Evolutionary conservation across 495 filamentous ascomycete genomes (phyloP).

Genomic region (Cryomyces minteri): DNA sequence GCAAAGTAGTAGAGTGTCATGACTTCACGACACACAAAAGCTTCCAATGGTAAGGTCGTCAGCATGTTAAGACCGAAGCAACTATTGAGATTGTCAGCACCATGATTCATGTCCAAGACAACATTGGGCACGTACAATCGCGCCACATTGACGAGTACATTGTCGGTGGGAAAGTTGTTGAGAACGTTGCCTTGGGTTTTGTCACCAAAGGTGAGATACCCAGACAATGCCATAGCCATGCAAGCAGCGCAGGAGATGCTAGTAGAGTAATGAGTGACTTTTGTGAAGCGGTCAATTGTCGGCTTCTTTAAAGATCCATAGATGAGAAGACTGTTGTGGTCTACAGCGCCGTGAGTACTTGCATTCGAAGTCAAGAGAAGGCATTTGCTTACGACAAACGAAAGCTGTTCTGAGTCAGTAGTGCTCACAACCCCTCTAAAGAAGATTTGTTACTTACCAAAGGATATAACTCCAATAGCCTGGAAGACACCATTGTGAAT

Average conservation of each 20-base stretch:
- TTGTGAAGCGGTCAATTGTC: constrained; percentile 82
- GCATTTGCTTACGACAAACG: constrained; percentile 45
- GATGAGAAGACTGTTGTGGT: constrained; percentile 93
- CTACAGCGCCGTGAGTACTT: constrained; percentile 16
- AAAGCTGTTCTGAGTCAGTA: constrained; percentile 38
- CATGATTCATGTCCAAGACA: background rate
- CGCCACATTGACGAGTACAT: constrained; percentile 83
- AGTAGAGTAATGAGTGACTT: constrained; percentile 84
- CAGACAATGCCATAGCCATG: constrained; percentile 68
- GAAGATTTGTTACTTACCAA: constrained; percentile 36
- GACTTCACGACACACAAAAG: constrained; percentile 92
- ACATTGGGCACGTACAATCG: constrained; percentile 37
- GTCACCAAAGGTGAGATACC: constrained; percentile 85
- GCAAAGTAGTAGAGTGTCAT: constrained; percentile 91
- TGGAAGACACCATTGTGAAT: constrained; percentile 81
- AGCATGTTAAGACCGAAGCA: constrained; percentile 98
- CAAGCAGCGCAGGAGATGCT: constrained; percentile 77
- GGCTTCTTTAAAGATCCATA: constrained; percentile 90
- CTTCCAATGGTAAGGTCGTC: constrained; percentile 86
- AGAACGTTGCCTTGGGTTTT: constrained; percentile 86
- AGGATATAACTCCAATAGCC: constrained; percentile 93
- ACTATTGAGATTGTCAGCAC: constrained; percentile 9
- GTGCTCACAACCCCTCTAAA: background rate
- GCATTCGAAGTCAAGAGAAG: background rate
- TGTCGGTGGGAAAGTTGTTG: constrained; percentile 87